These are phyloP conservation scores for Sonneratia caseolaris DNA, from an alignment of 345 rosid species.

Conservation along the genomic window DNA sequence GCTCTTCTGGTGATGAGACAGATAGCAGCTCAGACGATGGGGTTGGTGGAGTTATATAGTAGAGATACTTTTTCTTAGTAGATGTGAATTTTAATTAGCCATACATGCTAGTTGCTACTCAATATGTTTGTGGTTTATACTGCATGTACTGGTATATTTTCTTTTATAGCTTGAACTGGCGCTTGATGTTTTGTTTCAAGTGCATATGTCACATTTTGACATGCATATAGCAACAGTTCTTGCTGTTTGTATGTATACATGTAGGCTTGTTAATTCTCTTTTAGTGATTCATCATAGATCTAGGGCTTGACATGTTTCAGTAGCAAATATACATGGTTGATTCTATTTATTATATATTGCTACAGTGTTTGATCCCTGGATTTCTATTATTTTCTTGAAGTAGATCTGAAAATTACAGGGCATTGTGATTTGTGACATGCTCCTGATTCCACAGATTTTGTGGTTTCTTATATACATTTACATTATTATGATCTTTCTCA, in stretches of 20 bases:
- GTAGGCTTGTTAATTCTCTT: not conserved
- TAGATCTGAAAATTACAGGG: not conserved
- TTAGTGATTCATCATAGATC: not conserved
- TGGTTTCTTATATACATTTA: not conserved
- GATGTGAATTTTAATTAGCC: not conserved
- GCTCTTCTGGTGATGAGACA: slow-evolving; percentile 13
- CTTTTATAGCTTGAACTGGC: not conserved
- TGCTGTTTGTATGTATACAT: not conserved
- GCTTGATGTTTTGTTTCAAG: not conserved
- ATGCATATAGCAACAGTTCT: not conserved
- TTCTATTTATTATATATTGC: not conserved
- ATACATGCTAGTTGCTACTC: too few species aligned
- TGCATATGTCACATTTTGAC: not conserved
- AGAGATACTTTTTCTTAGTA: not conserved
- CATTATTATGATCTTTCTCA: not conserved
- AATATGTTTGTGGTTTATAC: not conserved
- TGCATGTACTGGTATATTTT: not conserved
- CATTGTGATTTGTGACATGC: not conserved
- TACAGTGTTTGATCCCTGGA: not conserved
- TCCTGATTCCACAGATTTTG: not conserved
- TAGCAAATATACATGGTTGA: not conserved
- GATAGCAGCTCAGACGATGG: slow-evolving; percentile 6
- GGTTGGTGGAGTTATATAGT: not conserved
- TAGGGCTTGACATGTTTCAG: not conserved
- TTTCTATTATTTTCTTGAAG: too few species aligned